A percentile compares a stretch with the other conserved stretches of the same genome.
These are phyloP conservation scores for Clavulina sp. DNA, from an alignment of 768 basidiomycete species.

Conservation along the genomic window DNA sequence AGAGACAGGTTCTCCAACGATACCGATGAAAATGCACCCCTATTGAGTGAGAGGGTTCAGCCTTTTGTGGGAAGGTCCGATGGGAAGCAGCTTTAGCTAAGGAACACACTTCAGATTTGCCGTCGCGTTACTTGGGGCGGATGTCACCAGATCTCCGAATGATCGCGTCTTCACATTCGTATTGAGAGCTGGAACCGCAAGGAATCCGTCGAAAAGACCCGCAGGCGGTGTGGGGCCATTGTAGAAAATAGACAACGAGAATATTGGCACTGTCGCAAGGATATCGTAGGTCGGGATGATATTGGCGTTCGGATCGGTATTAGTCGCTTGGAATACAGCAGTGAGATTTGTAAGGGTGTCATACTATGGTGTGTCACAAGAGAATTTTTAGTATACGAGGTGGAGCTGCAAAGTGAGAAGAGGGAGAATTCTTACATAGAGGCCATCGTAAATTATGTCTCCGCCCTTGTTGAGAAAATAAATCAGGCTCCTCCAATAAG, in stretches of 20 bases:
- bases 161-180: slow-evolving; percentile 26
- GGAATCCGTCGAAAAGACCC: slow-evolving; percentile 35
- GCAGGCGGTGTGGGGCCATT: slow-evolving; percentile 33
- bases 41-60: neutral
- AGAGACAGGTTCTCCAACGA: neutral
- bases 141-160: slow-evolving; percentile 26
- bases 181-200: slow-evolving; percentile 26
- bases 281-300: slow-evolving; percentile 29
- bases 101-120: neutral
- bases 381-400: too few species aligned
- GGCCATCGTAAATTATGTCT: neutral
- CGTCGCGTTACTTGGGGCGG: slow-evolving; percentile 15
- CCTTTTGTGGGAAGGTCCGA: neutral
- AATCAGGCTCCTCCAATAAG: too few species aligned
- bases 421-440: too few species aligned
- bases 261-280: slow-evolving; percentile 20
- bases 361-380: too few species aligned
- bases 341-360: slow-evolving; percentile 9
- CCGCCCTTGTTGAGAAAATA: neutral
- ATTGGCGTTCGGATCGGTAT: slow-evolving; percentile 34
- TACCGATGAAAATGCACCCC: neutral
- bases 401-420: too few species aligned
- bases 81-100: neutral
- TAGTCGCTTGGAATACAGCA: slow-evolving; percentile 26
- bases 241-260: slow-evolving; percentile 30